Base-by-base conservation (phyloP, 495 filamentous ascomycete genomes). In the Sordaria brevicollis region DNA sequence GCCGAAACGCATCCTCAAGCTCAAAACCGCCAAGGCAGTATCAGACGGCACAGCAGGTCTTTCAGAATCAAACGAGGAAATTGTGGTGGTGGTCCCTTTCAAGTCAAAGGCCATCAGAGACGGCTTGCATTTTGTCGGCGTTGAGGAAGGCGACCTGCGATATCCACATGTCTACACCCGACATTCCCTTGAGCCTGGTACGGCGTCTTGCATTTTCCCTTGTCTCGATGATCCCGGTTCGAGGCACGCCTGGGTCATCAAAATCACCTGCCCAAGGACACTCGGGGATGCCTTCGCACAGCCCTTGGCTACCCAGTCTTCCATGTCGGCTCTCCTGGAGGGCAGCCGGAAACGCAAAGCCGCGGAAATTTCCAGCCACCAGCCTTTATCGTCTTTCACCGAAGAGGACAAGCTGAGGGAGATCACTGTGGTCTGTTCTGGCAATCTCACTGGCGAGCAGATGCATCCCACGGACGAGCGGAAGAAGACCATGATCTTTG, bases 81-180 rank as follows among this genome's bases (percentile, higher is more conserved):
- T 82, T 72, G 78, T 77, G 70, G 77, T 84, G 78, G 72, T 85
- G 79, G 91, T 97, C 70, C 90, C 94, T 67, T 99, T 95, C 74
- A 79, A 82, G 15, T 85, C 92, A 7, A 88, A 89, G 68, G 84
- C 86, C 43, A 87, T 93, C 70, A 85, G 91, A 35, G 95, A 98
- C 79, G 95, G 93, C 21, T 78, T 98, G 66, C 92, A 96, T 38
- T 98, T 97, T 79, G 92, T 95, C 31, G 96, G 95, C 2, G 84
- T 92, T 35, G 89, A 91, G 65, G 87, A 89, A 65, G 88, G 88
- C 17, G 94, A 97, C 75, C 76, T 80, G 65, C 86, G 93, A 71
- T 98, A 94, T 75, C 94, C 95, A 1, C 93, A 98, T 78, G 90
- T 91, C 1, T 99, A 94, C 77, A 94, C 96, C 0, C 92, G 89